Conservation (phyloP, 1,284 basidiomycete species). For the Bjerkandera adusta region DNA sequence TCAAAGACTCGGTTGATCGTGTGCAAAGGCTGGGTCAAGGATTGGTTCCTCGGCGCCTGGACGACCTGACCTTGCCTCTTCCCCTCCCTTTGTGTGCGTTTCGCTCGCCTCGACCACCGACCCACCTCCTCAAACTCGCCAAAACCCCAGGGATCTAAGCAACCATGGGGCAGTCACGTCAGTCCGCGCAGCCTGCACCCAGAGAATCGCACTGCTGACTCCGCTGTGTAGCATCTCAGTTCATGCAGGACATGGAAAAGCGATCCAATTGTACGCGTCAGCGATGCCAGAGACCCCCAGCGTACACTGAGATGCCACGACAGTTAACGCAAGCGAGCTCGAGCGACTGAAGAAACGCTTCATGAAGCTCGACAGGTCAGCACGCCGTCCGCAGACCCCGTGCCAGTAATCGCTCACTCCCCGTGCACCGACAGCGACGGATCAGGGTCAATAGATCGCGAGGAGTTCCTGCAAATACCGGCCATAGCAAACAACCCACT, state of each 20-base stretch:
- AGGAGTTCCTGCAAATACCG: conserved; percentile 98
- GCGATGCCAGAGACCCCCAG: conserved; percentile 13
- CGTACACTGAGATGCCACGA: conserved; percentile 6
- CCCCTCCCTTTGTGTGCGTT: no score
- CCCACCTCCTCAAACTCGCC: no score
- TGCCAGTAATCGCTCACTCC: not conserved
- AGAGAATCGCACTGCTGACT: conserved; percentile 12
- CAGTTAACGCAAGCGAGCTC: conserved; percentile 90
- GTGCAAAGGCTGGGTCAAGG: no score
- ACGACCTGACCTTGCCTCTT: no score
- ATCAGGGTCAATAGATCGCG: conserved; percentile 96
- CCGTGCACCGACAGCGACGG: conserved; percentile 63
- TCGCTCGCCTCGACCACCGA: no score
- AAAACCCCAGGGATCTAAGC: conserved; percentile 4
- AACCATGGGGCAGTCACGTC: conserved; percentile 77
- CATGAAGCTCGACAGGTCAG: conserved; percentile 94
- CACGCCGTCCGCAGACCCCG: conserved; percentile 1
- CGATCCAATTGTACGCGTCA: conserved; percentile 81
- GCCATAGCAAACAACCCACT: conserved; percentile 98
- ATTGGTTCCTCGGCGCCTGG: no score
- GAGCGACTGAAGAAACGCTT: conserved; percentile 97
- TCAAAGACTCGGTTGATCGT: no score
- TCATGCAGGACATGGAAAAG: conserved; percentile 93
- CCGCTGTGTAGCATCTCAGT: conserved; percentile 68
- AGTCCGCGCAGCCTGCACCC: conserved; percentile 31